Conservation (phyloP, 305 asterid genomes). For the Fraxinus paxiana region DNA sequence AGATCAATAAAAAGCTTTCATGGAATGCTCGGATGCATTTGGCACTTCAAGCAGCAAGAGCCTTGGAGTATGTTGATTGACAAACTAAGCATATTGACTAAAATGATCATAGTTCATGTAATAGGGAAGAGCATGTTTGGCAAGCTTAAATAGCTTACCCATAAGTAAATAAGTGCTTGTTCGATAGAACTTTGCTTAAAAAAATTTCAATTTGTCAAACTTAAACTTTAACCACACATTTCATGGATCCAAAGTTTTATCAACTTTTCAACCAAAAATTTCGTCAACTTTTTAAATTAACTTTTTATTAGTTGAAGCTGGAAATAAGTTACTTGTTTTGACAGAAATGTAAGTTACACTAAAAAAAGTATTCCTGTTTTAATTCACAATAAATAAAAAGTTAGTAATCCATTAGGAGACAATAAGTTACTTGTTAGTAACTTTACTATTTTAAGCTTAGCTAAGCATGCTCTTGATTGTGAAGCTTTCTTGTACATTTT, state of each 20-base stretch:
- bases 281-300: not conserved
- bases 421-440: not conserved
- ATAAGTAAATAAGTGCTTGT: not conserved
- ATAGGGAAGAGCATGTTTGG: not conserved
- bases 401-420: not conserved
- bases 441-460: not conserved
- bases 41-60: constrained; percentile 93
- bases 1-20: constrained; percentile 61
- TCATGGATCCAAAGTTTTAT: not conserved
- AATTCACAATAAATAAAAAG: not conserved
- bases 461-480: not conserved
- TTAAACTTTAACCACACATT: not conserved
- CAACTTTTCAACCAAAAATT: not conserved
- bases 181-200: not conserved
- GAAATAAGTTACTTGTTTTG: not conserved
- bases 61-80: constrained; percentile 65
- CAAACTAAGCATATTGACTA: not conserved
- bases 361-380: not conserved
- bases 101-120: not conserved
- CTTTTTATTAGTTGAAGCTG: not conserved
- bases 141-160: not conserved
- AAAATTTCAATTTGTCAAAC: not conserved
- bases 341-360: not conserved
- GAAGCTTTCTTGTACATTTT: not conserved
- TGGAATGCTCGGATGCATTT: constrained; percentile 76